Evolutionary conservation across 2,329 filamentous ascomycete genomes (phyloP).

Genomic region (Fusarium sublunatum): DNA sequence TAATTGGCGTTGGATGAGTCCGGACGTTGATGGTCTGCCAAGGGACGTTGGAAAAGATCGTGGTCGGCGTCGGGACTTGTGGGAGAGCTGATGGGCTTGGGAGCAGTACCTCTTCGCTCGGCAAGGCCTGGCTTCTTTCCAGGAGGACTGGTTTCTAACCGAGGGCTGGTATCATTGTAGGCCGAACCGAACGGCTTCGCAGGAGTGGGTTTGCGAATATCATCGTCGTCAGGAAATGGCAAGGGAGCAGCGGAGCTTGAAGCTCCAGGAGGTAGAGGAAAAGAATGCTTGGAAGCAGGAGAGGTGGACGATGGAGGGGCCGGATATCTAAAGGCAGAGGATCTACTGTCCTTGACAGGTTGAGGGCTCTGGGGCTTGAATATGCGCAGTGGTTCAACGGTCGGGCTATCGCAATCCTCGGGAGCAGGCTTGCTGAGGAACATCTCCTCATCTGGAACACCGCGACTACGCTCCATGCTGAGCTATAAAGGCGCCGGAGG

Average conservation of each 20-base stretch:
- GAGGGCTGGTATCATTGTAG: slow-evolving; percentile 63
- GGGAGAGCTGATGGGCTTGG: slow-evolving; percentile 85
- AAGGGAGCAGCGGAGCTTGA: slow-evolving; percentile 75
- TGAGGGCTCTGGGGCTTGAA: slow-evolving; percentile 79
- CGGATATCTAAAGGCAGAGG: slow-evolving; percentile 61
- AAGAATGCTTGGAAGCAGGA: slow-evolving; percentile 63
- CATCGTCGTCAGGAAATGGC: slow-evolving; percentile 79
- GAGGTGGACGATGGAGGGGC: slow-evolving; percentile 58
- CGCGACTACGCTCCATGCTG: slow-evolving; percentile 67
- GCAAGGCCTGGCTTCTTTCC: slow-evolving; percentile 75
- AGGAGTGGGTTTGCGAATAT: slow-evolving; percentile 59
- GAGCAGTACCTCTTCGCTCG: slow-evolving; percentile 83
- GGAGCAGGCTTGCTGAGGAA: slow-evolving; percentile 74
- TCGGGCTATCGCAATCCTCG: slow-evolving; percentile 74
- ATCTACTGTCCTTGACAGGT: slow-evolving; percentile 58
- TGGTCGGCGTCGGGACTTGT: slow-evolving; percentile 81
- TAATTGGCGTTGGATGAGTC: slow-evolving; percentile 57
- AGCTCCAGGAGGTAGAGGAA: slow-evolving; percentile 74
- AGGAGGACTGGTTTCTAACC: slow-evolving; percentile 65
- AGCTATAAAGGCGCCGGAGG: slow-evolving; percentile 15
- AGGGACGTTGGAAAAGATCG: slow-evolving; percentile 79
- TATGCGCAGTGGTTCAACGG: slow-evolving; percentile 85
- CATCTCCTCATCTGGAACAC: slow-evolving; percentile 82
- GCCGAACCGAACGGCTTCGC: slow-evolving; percentile 59
- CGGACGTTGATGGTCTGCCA: slow-evolving; percentile 57